Conservation (phyloP, 306 rosid species). For the Chamaecrista fasciculata region DNA sequence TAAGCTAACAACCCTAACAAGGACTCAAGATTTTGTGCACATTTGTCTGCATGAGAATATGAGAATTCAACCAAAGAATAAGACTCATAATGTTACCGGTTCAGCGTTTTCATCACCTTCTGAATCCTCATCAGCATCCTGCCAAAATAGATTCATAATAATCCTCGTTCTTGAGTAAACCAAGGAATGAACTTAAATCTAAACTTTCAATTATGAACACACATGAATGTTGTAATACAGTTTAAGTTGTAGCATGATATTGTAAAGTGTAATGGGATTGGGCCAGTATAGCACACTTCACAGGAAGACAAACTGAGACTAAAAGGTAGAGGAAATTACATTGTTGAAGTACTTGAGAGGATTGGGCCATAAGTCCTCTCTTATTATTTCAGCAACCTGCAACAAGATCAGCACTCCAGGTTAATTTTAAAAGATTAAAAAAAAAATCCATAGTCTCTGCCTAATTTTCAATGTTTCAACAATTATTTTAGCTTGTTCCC, state of each 20-base stretch:
- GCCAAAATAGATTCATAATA: constrained; percentile 24
- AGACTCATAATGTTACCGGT: constrained; percentile 29
- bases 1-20: neutral
- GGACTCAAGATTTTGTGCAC: neutral
- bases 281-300: no score
- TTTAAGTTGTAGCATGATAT: no score
- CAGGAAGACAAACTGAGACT: neutral
- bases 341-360: constrained; percentile 65
- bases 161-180: neutral
- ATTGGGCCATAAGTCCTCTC: constrained; percentile 76
- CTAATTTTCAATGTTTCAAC: neutral
- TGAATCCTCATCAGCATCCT: constrained; percentile 61
- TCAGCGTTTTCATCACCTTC: constrained; percentile 45
- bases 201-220: neutral
- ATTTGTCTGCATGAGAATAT: neutral
- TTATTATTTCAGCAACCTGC: constrained; percentile 66
- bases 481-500: neutral
- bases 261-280: no score
- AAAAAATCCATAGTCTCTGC: neutral
- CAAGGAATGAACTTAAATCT: neutral
- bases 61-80: neutral
- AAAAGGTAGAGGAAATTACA: constrained; percentile 32
- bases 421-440: neutral
- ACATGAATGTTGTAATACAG: no score
- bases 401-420: constrained; percentile 11